Conservation (phyloP, 179 eudicot species). For the Spergularia azorica region DNA sequence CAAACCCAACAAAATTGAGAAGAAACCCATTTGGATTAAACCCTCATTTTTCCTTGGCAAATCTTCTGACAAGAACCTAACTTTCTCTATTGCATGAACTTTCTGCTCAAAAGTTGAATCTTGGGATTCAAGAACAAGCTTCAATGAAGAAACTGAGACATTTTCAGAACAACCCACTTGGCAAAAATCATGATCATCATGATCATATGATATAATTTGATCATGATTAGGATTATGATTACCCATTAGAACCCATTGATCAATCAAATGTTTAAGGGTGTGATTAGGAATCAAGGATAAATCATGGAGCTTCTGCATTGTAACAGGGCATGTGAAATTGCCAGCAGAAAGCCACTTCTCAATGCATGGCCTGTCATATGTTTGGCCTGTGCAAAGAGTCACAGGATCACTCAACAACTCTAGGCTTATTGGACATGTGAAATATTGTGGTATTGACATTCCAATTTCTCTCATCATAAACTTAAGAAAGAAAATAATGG, state of each 20-base stretch:
- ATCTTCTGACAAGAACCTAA: conserved; percentile 33
- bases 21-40: conserved; percentile 44
- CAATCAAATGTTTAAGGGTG: conserved; percentile 58
- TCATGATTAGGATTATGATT: background rate
- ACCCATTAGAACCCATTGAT: conserved; percentile 40
- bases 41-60: conserved; percentile 28
- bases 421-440: conserved; percentile 63
- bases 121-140: conserved; percentile 44
- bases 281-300: conserved; percentile 57
- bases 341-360: conserved; percentile 60
- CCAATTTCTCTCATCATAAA: conserved; percentile 34
- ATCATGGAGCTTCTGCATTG: conserved; percentile 66
- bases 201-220: background rate
- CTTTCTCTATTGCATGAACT: conserved; percentile 34
- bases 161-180: conserved; percentile 21
- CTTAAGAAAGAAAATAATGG: background rate
- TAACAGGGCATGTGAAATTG: conserved; percentile 66
- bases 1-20: conserved; percentile 40
- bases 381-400: conserved; percentile 68
- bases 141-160: conserved; percentile 34
- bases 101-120: conserved; percentile 36
- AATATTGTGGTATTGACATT: conserved; percentile 47
- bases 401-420: conserved; percentile 65
- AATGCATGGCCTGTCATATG: conserved; percentile 62
- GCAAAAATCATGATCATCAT: background rate